These are phyloP conservation scores for Jatropha podagrica DNA, from an alignment of 441 rosid genomes.

Conservation along the genomic window DNA sequence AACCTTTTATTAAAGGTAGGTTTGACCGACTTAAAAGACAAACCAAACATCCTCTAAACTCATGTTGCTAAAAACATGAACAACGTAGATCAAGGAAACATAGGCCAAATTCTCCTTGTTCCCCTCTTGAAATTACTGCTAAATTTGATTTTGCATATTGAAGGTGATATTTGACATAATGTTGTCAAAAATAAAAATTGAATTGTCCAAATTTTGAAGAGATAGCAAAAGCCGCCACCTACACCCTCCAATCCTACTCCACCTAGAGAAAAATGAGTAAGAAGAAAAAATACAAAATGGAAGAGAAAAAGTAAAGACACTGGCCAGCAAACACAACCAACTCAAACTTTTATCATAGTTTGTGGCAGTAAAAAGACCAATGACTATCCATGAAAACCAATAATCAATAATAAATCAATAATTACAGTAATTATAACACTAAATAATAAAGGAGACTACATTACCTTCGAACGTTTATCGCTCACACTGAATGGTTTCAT, in stretches of 20 bases:
- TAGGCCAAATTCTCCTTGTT: not conserved
- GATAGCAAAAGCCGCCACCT: not conserved
- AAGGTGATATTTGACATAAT: not conserved
- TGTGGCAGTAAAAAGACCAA: not conserved
- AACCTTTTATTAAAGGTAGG: too few species aligned
- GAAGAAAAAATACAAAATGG: not conserved
- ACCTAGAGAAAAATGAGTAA: not conserved
- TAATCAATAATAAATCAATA: not conserved
- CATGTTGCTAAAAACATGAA: not conserved
- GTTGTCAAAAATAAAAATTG: not conserved
- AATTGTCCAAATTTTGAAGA: not conserved
- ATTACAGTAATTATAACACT: too few species aligned
- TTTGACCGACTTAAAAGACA: too few species aligned
- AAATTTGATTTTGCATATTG: not conserved
- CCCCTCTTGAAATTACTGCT: not conserved
- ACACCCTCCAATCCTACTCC: not conserved
- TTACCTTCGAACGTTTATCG: conserved; percentile 69
- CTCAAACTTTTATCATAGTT: not conserved
- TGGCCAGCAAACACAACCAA: not conserved
- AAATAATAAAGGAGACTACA: not conserved
- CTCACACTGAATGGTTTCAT: conserved; percentile 70
- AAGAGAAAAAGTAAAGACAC: not conserved
- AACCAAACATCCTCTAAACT: not conserved
- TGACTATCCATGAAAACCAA: not conserved
- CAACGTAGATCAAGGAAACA: not conserved